Conservation (phyloP, 108 stramenopile genomes). For the Pseudonitzschia delicatissima region DNA sequence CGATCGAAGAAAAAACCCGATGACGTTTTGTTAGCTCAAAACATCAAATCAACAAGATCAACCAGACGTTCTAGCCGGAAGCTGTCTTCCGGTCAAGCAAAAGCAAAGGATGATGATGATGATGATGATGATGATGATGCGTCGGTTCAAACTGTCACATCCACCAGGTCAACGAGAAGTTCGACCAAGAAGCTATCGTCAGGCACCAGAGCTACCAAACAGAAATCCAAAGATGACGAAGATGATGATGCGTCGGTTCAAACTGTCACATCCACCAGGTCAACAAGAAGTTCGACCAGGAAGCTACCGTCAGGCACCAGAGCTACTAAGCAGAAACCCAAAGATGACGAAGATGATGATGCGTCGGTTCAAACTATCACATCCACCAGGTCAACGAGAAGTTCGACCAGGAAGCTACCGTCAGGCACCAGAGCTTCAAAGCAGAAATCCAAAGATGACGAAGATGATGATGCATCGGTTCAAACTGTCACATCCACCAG, state of each 20-base stretch:
- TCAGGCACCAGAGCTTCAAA: background rate
- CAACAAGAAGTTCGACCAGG: background rate
- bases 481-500: background rate
- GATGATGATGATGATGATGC: constrained; percentile 10
- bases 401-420: background rate
- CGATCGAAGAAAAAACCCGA: background rate
- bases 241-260: constrained; percentile 5
- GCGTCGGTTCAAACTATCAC: constrained; percentile 1
- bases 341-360: background rate
- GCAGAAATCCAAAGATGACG: background rate
- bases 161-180: background rate
- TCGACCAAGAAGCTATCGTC: background rate
- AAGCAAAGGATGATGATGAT: background rate
- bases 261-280: background rate
- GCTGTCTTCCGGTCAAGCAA: background rate
- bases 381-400: constrained; percentile 2
- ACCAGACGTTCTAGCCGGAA: constrained; percentile 2
- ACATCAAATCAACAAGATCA: background rate
- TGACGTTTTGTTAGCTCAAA: background rate
- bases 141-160: constrained; percentile 3
- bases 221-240: background rate
- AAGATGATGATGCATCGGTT: constrained; percentile 9
- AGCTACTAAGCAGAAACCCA: background rate
- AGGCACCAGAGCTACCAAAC: background rate
- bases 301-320: background rate